Base-by-base conservation (phyloP, 2,329 filamentous ascomycete genomes). In the Pleomassaria siparia region DNA sequence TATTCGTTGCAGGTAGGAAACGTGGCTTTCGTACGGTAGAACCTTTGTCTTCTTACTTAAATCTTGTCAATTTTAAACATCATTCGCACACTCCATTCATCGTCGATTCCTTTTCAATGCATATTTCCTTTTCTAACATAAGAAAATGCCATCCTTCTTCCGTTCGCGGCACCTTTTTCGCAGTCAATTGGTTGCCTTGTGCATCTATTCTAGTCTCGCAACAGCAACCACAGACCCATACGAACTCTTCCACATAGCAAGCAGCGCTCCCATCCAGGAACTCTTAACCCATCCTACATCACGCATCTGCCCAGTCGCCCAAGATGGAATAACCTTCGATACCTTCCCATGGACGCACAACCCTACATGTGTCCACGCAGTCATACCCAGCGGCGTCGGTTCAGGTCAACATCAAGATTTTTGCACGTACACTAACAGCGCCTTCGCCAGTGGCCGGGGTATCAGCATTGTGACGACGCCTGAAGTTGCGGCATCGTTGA, bases 261-360 rank as follows among this genome's bases (percentile, higher is more conserved):
- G 45, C 39, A 64, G 58, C 30, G 49, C 50, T 7, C 42, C 47
- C 5, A 47, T 64, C 18, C 56, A 62, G 12, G 56, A 64, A 40
- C 52, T 50, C 0, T 37, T 64, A 7, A 43, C 25, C 50, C 18
- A 58, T 10, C 47, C 43, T 6, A 47, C 59, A 43, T n/a, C 47
- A 18, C 26, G 18, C 8, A 40, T 29, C 4, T 66, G 62, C 40
- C 61, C 59, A 1, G 55, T 62, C 3, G 40, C 52, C 1, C 56
- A 56, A 24, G 60, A 65, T 46, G 60, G 60, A 2, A 40, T 54
- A 2, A 62, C 62, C 0, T 59, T 53, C 8, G 49, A 58, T 8
- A 57, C 58, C 3, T 67, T 67, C 24, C 61, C 61, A 3, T 65
- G 62, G 62, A 67, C 61, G 6, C 56, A 63, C 18, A 50, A 55